These are phyloP conservation scores for Botrytis hyacinthi DNA, from an alignment of 2,329 filamentous ascomycete genomes.

Conservation along the genomic window DNA sequence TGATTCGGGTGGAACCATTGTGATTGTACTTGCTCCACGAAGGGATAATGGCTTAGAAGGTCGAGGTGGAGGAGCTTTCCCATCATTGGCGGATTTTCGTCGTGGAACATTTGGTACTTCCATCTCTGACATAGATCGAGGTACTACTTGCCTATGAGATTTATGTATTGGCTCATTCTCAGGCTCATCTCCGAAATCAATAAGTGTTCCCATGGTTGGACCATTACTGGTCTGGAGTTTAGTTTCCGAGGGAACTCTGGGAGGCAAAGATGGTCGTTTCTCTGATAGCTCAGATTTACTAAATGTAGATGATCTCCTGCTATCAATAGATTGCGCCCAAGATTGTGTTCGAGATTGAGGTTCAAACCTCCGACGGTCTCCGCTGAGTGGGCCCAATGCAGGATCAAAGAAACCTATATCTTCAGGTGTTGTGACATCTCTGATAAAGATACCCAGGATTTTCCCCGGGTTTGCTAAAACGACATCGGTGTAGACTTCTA, in stretches of 20 bases:
- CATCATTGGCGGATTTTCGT: constrained; percentile 31
- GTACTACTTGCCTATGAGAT: constrained; percentile 34
- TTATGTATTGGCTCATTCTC: constrained; percentile 41
- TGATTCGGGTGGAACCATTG: constrained; percentile 36
- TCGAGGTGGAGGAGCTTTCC: constrained; percentile 49
- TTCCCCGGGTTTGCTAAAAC: constrained; percentile 78
- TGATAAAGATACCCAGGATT: constrained; percentile 83
- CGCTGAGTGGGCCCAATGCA: constrained; percentile 36
- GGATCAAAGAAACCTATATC: constrained; percentile 73
- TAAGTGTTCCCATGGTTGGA: constrained; percentile 53
- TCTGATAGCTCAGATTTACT: constrained; percentile 25
- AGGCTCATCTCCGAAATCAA: constrained; percentile 58
- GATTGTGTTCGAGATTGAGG: constrained; percentile 24
- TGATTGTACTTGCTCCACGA: constrained; percentile 42
- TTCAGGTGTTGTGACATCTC: constrained; percentile 85
- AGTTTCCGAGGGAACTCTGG: constrained; percentile 31
- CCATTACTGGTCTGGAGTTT: constrained; percentile 39
- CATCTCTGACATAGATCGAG: constrained; percentile 34
- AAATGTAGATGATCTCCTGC: constrained; percentile 23
- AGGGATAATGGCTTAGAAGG: constrained; percentile 58
- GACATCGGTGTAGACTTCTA: constrained; percentile 97
- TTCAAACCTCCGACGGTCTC: constrained; percentile 27
- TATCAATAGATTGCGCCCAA: constrained; percentile 27
- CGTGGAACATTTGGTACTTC: constrained; percentile 35
- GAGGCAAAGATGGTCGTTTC: constrained; percentile 33